Evolutionary conservation across 1,284 basidiomycete genomes (phyloP).

Genomic region (Rhodotorula sp.): DNA sequence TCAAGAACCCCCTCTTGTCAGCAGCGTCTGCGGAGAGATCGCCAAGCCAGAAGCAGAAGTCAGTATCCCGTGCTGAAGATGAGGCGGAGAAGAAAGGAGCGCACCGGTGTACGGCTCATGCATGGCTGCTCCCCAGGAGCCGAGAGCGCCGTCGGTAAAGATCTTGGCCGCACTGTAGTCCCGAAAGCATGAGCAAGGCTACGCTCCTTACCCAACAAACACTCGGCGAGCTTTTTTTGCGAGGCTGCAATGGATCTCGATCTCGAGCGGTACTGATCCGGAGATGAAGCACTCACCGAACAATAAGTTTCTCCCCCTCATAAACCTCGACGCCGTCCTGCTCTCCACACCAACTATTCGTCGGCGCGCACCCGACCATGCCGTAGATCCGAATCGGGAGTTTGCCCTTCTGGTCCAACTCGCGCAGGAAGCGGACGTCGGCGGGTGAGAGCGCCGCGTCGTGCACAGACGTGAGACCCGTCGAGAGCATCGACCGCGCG

Average conservation of each 20-base stretch:
- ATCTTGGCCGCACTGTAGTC: slow-evolving; percentile 63
- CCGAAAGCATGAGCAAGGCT: background rate
- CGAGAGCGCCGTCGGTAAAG: slow-evolving; percentile 80
- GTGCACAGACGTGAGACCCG: slow-evolving; percentile 78
- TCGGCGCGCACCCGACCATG: slow-evolving; percentile 53
- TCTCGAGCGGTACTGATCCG: background rate
- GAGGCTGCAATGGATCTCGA: background rate
- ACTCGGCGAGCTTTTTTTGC: too few relatives aligned
- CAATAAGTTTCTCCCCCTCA: slow-evolving; percentile 42
- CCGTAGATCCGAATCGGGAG: slow-evolving; percentile 39
- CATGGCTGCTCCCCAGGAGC: slow-evolving; percentile 87
- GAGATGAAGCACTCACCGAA: slow-evolving; percentile 16
- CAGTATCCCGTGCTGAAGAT: too few relatives aligned
- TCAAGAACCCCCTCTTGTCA: slow-evolving; percentile 67
- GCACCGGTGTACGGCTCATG: slow-evolving; percentile 69
- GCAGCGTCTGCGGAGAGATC: slow-evolving; percentile 53
- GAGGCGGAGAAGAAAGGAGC: background rate
- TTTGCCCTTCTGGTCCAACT: slow-evolving; percentile 21
- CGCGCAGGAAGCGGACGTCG: slow-evolving; percentile 65
- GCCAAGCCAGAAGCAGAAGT: too few relatives aligned
- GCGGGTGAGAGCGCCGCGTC: slow-evolving; percentile 65
- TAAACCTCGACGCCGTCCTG: slow-evolving; percentile 56
- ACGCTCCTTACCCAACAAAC: background rate
- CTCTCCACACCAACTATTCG: slow-evolving; percentile 65
- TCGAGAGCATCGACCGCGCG: slow-evolving; percentile 64